Conservation (phyloP, 768 basidiomycete genomes). For the Coprinopsis strossmayeri region DNA sequence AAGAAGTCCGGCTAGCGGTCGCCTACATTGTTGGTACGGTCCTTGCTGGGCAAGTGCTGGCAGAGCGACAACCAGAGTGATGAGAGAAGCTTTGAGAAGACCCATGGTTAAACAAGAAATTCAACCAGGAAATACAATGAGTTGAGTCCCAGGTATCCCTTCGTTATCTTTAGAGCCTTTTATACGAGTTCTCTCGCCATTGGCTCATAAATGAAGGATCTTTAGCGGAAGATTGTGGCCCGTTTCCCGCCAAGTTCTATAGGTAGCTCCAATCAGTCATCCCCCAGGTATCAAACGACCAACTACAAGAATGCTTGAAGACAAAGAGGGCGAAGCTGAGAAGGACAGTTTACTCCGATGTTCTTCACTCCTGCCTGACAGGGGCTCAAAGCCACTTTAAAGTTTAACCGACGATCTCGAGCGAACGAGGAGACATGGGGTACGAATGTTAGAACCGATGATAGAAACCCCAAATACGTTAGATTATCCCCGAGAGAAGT, state of each 20-base stretch:
- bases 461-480: not conserved
- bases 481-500: too few species aligned
- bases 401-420: constrained; percentile 2
- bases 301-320: too few species aligned
- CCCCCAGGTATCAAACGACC: too few species aligned
- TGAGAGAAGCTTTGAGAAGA: constrained; percentile 17
- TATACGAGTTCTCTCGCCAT: too few species aligned
- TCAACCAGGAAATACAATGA: not conserved
- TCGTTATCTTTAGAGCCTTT: too few species aligned
- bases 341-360: constrained; percentile 2
- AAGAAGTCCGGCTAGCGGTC: not conserved
- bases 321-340: not conserved
- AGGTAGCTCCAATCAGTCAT: too few species aligned
- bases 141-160: not conserved
- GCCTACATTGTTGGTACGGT: constrained; percentile 24
- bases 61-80: constrained; percentile 20
- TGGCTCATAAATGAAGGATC: too few species aligned
- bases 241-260: too few species aligned
- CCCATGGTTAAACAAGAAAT: constrained; percentile 19
- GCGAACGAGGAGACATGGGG: not conserved
- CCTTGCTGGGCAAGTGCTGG: constrained; percentile 21
- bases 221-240: not conserved
- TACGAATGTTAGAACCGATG: not conserved
- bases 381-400: too few species aligned
- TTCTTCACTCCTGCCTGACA: too few species aligned